A percentile compares a stretch with the other conserved stretches of the same genome.
Conservation (phyloP, 176 grass and related monocot genomes). For the Olyra latifolia region DNA sequence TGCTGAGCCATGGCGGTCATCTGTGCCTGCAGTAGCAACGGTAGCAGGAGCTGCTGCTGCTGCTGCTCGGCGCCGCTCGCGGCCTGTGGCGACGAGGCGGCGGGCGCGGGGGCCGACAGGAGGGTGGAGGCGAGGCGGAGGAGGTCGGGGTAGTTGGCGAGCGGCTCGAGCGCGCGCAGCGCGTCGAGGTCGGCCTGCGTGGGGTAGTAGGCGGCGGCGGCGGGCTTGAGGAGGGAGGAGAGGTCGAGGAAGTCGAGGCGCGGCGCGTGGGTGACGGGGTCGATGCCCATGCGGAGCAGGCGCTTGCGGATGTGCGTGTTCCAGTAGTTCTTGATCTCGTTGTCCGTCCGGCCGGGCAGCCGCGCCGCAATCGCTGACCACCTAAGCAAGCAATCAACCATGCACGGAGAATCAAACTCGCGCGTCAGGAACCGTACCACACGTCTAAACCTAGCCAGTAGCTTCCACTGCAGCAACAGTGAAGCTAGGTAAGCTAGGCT, state of each 20-base stretch:
- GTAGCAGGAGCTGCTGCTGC: conserved; percentile 25
- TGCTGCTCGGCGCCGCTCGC: neutral
- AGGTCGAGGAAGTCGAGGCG: conserved; percentile 89
- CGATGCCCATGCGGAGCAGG: conserved; percentile 80
- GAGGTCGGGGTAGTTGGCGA: conserved; percentile 67
- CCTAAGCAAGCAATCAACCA: conserved; percentile 35
- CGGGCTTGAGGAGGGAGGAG: conserved; percentile 59
- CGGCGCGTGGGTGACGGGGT: conserved; percentile 81
- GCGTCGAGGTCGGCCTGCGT: conserved; percentile 64
- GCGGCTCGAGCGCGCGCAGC: conserved; percentile 61
- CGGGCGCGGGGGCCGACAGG: neutral
- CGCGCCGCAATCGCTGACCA: conserved; percentile 97
- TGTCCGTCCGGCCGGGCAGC: conserved; percentile 91
- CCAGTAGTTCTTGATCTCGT: conserved; percentile 99
- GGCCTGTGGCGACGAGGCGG: neutral
- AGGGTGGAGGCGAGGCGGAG: conserved; percentile 57
- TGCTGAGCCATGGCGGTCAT: conserved; percentile 3
- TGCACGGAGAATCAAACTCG: neutral
- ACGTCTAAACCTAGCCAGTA: neutral
- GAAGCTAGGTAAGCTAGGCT: neutral
- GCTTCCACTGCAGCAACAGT: neutral
- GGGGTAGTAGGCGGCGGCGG: conserved; percentile 52
- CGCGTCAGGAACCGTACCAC: neutral
- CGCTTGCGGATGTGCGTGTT: conserved; percentile 98
- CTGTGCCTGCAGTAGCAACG: conserved; percentile 48